These are phyloP conservation scores for Alternaria sp. DNA, from an alignment of 2,329 filamentous ascomycete species.

Conservation along the genomic window DNA sequence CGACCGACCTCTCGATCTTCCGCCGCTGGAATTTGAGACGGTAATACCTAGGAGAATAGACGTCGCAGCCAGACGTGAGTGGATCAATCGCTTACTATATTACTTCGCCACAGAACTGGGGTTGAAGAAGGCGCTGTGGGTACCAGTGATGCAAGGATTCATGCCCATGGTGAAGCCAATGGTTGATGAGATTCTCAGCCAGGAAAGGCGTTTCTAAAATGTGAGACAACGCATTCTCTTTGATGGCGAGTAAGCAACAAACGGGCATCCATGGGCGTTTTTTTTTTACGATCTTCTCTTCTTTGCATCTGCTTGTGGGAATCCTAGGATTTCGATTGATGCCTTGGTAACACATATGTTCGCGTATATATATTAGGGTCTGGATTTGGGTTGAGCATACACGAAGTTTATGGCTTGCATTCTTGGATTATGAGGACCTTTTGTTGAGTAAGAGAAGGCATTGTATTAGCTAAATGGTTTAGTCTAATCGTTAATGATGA, in stretches of 20 bases:
- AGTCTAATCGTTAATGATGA: neutral
- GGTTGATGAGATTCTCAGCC: constrained; percentile 25
- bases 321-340: neutral
- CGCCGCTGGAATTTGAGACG: constrained; percentile 11
- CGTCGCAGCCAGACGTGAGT: constrained; percentile 31
- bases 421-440: neutral
- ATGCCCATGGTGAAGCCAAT: constrained; percentile 22
- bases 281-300: neutral
- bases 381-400: neutral
- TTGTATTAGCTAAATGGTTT: neutral
- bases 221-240: neutral
- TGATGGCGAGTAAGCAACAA: neutral
- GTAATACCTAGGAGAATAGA: constrained; percentile 29
- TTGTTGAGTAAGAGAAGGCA: neutral
- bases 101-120: constrained; percentile 36
- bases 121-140: constrained; percentile 39
- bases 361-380: neutral
- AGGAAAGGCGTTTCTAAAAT: neutral
- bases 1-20: constrained; percentile 21
- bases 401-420: neutral
- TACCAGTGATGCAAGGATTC: constrained; percentile 32
- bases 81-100: constrained; percentile 38
- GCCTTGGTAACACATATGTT: constrained; percentile 5
- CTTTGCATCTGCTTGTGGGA: neutral
- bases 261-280: constrained; percentile 8